These are phyloP conservation scores for Hevea brasiliensis DNA, from an alignment of 345 rosid genomes.

Conservation along the genomic window DNA sequence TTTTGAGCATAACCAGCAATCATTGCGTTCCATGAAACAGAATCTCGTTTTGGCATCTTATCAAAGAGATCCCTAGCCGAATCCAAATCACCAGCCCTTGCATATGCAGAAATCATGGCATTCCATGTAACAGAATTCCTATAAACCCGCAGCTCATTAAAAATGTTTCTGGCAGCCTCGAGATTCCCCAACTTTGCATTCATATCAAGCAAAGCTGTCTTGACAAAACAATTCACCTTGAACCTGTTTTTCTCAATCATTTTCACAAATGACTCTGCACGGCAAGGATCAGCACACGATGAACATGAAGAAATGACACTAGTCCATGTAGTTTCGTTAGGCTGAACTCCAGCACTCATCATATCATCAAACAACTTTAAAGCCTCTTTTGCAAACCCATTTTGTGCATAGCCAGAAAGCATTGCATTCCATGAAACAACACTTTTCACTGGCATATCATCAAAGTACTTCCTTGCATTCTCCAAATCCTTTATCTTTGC, in stretches of 20 bases:
- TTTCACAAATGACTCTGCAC: conserved; percentile 35
- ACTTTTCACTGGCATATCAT: conserved; percentile 40
- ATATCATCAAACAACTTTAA: conserved; percentile 47
- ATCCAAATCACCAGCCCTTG: conserved; percentile 36
- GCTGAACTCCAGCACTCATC: conserved; percentile 40
- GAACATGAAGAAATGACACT: conserved; percentile 46
- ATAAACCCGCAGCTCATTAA: conserved; percentile 35
- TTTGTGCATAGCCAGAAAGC: conserved; percentile 55
- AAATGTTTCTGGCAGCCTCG: conserved; percentile 36
- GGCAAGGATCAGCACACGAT: conserved; percentile 39
- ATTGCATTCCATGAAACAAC: conserved; percentile 57
- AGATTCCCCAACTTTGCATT: conserved; percentile 43
- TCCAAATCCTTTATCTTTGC: conserved; percentile 37
- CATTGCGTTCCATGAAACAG: conserved; percentile 55
- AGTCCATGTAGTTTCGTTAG: conserved; percentile 52
- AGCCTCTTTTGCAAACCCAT: conserved; percentile 40
- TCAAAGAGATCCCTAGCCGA: conserved; percentile 42
- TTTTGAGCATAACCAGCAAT: conserved; percentile 54
- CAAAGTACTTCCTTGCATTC: conserved; percentile 47
- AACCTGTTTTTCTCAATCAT: conserved; percentile 22
- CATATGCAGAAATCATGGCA: conserved; percentile 44
- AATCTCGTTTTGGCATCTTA: conserved; percentile 43
- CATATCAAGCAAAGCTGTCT: conserved; percentile 52
- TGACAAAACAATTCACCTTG: conserved; percentile 38
- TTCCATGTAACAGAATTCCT: conserved; percentile 47